Evolutionary conservation across 306 rosid species (phyloP).

Genomic region (Pueraria montana): DNA sequence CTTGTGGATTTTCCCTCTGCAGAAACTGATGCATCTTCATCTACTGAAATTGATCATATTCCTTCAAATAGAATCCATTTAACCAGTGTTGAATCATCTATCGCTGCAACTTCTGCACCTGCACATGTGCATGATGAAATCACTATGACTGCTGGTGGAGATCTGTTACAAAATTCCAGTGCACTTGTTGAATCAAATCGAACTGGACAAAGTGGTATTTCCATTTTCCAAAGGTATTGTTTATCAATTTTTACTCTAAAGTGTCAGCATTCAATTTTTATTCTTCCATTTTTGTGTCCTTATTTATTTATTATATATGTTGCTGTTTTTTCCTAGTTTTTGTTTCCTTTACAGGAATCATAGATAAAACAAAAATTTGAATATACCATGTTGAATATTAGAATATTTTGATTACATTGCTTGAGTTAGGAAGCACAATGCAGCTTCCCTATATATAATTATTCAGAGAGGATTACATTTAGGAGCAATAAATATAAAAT

Average conservation of each 20-base stretch:
- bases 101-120: constrained; percentile 51
- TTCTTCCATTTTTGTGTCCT: constrained; percentile 15
- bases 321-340: neutral
- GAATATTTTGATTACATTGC: too few relatives aligned
- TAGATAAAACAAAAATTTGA: neutral
- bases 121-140: constrained; percentile 47
- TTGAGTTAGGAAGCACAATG: too few relatives aligned
- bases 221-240: constrained; percentile 87
- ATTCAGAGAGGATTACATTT: too few relatives aligned
- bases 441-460: too few relatives aligned
- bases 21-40: constrained; percentile 51
- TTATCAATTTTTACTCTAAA: constrained; percentile 38
- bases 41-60: constrained; percentile 47
- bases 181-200: constrained; percentile 55
- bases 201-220: constrained; percentile 67
- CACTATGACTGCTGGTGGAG: constrained; percentile 50
- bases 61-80: constrained; percentile 55
- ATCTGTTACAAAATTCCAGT: constrained; percentile 48
- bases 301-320: neutral
- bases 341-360: constrained; percentile 2
- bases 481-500: too few relatives aligned
- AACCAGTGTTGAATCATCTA: constrained; percentile 54
- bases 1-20: constrained; percentile 53
- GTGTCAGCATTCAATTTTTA: neutral
- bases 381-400: too few relatives aligned